Percentiles rank a stretch among this genome's conserved stretches.
phyloP scores from a whole-genome alignment of 805 yeast species.

The Cyberlindnera suaveolens region DNA sequence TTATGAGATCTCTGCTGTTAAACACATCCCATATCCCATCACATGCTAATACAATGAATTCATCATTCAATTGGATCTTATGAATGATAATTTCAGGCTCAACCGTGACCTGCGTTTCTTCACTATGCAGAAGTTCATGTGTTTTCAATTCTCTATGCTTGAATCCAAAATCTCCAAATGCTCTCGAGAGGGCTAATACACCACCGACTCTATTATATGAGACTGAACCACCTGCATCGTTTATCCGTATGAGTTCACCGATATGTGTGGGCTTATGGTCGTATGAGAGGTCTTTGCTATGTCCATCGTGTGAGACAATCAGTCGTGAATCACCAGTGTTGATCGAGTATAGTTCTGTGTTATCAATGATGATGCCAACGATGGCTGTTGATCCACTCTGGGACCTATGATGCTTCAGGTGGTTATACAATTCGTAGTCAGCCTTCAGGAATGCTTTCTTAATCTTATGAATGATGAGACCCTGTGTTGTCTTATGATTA shows the following conservation, averaged over 20 bases:
- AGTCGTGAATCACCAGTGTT: slow-evolving; percentile 77
- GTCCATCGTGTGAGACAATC: slow-evolving; percentile 44
- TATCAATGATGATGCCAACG: slow-evolving; percentile 37
- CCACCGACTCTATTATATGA: slow-evolving; percentile 94
- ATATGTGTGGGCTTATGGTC: slow-evolving; percentile 95
- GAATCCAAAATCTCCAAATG: slow-evolving; percentile 71
- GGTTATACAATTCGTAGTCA: slow-evolving; percentile 38
- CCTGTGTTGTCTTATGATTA: slow-evolving; percentile 27
- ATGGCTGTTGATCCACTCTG: slow-evolving; percentile 49
- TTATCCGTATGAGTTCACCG: slow-evolving; percentile 87
- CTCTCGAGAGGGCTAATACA: slow-evolving; percentile 85
- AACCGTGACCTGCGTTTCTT: slow-evolving; percentile 69
- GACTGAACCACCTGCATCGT: slow-evolving; percentile 91
- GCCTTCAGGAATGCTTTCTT: slow-evolving; percentile 39
- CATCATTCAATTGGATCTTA: slow-evolving; percentile 42
- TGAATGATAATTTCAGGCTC: slow-evolving; percentile 71
- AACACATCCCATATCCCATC: slow-evolving; percentile 82
- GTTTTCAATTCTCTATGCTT: slow-evolving; percentile 28
- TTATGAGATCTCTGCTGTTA: slow-evolving; percentile 48
- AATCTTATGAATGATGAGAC: slow-evolving; percentile 29
- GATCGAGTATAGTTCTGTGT: slow-evolving; percentile 45
- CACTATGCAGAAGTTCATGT: slow-evolving; percentile 25
- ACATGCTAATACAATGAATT: slow-evolving; percentile 69
- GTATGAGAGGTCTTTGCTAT: slow-evolving; percentile 53
- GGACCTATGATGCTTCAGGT: slow-evolving; percentile 5